These are phyloP conservation scores for Onygenales sp. DNA, from an alignment of 2,329 filamentous ascomycete species.

Conservation along the genomic window DNA sequence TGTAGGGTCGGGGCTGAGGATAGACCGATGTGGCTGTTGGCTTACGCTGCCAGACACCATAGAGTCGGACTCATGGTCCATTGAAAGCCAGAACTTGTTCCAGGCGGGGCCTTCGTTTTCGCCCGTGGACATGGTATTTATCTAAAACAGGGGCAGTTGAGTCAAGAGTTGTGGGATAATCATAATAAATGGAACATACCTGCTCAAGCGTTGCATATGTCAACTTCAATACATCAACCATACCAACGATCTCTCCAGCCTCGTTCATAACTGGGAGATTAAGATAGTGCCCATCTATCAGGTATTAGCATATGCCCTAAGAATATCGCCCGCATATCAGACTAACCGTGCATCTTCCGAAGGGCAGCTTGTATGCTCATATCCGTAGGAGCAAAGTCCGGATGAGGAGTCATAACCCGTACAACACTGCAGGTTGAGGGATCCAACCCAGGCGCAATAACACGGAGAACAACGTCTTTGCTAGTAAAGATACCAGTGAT, in stretches of 20 bases:
- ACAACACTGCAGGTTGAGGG: conserved; percentile 94
- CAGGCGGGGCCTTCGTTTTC: conserved; percentile 93
- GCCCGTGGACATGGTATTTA: conserved; percentile 80
- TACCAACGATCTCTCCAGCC: conserved; percentile 91
- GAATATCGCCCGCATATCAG: conserved; percentile 7
- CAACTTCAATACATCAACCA: conserved; percentile 97
- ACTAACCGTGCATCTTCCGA: conserved; percentile 95
- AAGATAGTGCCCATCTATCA: conserved; percentile 85
- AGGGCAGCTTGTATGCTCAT: conserved; percentile 98
- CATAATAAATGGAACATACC: conserved; percentile 40
- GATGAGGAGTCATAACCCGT: conserved; percentile 97
- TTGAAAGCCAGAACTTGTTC: conserved; percentile 99
- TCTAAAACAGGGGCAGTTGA: conserved; percentile 31
- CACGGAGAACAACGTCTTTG: conserved; percentile 95
- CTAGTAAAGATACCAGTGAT: conserved; percentile 99
- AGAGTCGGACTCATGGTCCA: conserved; percentile 90
- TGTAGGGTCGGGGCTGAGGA: conserved; percentile 70
- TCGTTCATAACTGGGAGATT: conserved; percentile 99
- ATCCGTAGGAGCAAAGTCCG: conserved; percentile 95
- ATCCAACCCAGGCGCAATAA: conserved; percentile 93
- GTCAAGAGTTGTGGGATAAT: not conserved
- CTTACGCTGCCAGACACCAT: conserved; percentile 78
- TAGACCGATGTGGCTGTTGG: conserved; percentile 56
- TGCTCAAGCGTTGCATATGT: conserved; percentile 97
- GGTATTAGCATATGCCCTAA: not conserved